phyloP scores from a whole-genome alignment of 768 basidiomycete genomes.

The Pulveroboletus sp. region DNA sequence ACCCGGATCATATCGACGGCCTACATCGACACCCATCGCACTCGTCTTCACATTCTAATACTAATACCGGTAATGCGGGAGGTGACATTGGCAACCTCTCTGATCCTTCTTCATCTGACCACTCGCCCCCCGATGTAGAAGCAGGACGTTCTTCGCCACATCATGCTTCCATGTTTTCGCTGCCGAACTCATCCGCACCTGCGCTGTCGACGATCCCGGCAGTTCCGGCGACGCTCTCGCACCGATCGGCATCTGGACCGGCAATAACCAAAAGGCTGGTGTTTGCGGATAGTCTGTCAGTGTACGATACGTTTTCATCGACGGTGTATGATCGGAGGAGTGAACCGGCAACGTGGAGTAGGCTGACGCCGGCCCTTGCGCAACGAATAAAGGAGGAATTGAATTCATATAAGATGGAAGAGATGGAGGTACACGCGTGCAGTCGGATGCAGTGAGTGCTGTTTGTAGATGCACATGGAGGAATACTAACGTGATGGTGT shows the following conservation, averaged over 20 bases:
- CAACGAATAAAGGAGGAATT: constrained; percentile 98
- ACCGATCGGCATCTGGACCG: constrained; percentile 69
- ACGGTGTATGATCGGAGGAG: constrained; percentile 90
- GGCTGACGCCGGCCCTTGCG: constrained; percentile 89
- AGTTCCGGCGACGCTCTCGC: constrained; percentile 49
- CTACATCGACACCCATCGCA: constrained; percentile 65
- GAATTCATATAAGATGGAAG: constrained; percentile 98
- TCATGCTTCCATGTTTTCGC: constrained; percentile 56
- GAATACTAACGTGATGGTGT: background rate
- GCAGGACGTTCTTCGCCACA: constrained; percentile 34
- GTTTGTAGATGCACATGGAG: background rate
- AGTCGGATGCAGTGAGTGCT: constrained; percentile 82
- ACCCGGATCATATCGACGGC: constrained; percentile 86
- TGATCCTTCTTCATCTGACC: constrained; percentile 40
- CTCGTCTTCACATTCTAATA: constrained; percentile 39
- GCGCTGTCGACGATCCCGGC: constrained; percentile 60
- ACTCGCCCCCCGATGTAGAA: constrained; percentile 34
- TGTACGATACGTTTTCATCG: constrained; percentile 95
- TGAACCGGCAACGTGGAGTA: constrained; percentile 96
- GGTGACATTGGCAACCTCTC: constrained; percentile 42
- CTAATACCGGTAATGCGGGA: constrained; percentile 18
- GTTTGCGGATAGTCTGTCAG: constrained; percentile 88
- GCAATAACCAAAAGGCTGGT: constrained; percentile 73
- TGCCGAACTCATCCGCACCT: constrained; percentile 89
- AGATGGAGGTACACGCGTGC: constrained; percentile 96